A percentile compares a stretch with the other conserved stretches of the same genome.
phyloP scores from a whole-genome alignment of 2,329 filamentous ascomycete species.

The Fusarium subglutinans region DNA sequence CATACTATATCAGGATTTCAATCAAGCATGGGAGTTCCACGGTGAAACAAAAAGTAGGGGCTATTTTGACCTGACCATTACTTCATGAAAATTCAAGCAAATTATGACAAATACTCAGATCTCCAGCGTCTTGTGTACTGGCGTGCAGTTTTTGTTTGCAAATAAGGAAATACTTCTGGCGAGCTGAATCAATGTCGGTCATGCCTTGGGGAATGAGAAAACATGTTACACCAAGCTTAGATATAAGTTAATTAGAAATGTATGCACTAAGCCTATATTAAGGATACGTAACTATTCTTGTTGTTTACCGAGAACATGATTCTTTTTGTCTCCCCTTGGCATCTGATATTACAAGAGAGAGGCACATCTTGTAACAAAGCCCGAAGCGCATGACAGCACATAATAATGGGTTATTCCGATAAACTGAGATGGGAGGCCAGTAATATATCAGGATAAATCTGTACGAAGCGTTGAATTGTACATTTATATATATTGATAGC shows the following conservation, averaged over 20 bases:
- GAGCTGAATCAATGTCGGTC: background rate
- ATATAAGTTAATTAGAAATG: background rate
- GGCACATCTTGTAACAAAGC: background rate
- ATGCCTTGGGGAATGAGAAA: background rate
- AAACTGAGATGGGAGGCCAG: background rate
- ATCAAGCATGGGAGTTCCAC: slow-evolving; percentile 1
- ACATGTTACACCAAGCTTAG: background rate
- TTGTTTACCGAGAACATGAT: background rate
- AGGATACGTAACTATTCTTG: background rate
- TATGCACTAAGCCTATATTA: background rate
- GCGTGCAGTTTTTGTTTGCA: background rate
- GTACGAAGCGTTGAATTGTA: too few species aligned
- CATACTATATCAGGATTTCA: background rate
- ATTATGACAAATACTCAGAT: background rate
- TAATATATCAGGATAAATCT: background rate
- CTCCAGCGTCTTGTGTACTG: background rate
- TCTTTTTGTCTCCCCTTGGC: background rate
- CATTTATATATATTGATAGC: background rate
- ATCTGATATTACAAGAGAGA: background rate
- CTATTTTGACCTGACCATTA: background rate
- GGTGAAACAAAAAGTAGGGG: background rate
- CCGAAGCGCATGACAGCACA: background rate
- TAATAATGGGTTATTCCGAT: background rate
- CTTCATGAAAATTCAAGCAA: background rate
- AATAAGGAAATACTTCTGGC: background rate